Conservation (phyloP, 2,329 filamentous ascomycete genomes). For the Aspergillus fructus region DNA sequence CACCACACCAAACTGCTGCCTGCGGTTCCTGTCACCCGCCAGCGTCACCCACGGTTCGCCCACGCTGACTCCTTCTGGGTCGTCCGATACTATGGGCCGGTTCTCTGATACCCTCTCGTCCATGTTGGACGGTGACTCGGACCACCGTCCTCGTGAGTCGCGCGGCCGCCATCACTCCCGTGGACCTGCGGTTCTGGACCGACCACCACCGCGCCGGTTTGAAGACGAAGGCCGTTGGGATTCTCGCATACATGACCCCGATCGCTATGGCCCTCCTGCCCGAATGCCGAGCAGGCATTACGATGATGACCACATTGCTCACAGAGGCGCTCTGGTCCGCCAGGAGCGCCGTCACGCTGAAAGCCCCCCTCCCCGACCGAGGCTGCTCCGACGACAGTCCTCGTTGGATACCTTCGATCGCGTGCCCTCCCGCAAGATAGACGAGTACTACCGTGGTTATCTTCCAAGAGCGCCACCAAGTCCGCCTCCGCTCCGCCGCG, state of each 20-base stretch:
- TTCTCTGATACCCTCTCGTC: slow-evolving; percentile 39
- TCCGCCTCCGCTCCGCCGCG: slow-evolving; percentile 44
- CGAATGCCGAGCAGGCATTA: slow-evolving; percentile 39
- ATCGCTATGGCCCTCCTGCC: slow-evolving; percentile 45
- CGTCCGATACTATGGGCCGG: slow-evolving; percentile 33
- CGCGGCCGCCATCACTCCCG: slow-evolving; percentile 40
- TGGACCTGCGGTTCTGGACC: slow-evolving; percentile 35
- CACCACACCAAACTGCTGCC: slow-evolving; percentile 18
- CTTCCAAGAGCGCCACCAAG: slow-evolving; percentile 61
- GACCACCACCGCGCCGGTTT: slow-evolving; percentile 35
- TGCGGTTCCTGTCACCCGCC: slow-evolving; percentile 34
- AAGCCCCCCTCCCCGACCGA: slow-evolving; percentile 59
- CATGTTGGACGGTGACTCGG: slow-evolving; percentile 40
- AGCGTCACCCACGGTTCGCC: slow-evolving; percentile 37
- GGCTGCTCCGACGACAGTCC: slow-evolving; percentile 75
- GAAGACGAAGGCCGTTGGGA: slow-evolving; percentile 42
- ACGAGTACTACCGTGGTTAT: slow-evolving; percentile 38
- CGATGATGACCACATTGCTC: slow-evolving; percentile 43
- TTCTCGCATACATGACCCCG: slow-evolving; percentile 41
- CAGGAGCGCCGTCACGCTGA: slow-evolving; percentile 60
- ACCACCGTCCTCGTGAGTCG: slow-evolving; percentile 44
- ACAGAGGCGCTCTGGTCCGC: slow-evolving; percentile 55
- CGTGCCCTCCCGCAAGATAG: slow-evolving; percentile 58
- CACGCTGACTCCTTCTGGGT: slow-evolving; percentile 11
- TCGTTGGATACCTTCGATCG: slow-evolving; percentile 90